Conservation (phyloP, 106 monocot species). For the Apostasia ramifera region DNA sequence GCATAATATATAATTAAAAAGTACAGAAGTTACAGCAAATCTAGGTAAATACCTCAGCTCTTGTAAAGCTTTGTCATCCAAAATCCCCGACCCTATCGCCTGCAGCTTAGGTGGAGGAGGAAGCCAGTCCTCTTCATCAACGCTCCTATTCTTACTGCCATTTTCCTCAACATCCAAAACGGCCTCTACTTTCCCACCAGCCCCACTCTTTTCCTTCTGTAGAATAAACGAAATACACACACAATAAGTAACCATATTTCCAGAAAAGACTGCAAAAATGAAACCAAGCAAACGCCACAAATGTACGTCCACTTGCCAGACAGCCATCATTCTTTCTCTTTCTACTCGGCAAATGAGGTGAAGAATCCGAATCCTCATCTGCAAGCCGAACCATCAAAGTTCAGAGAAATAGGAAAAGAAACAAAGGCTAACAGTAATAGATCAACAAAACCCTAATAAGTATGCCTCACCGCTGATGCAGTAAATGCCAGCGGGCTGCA, state of each 20-base stretch:
- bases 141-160: conserved; percentile 5
- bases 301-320: neutral
- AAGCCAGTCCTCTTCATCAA: conserved; percentile 69
- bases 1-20: neutral
- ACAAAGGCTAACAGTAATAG: neutral
- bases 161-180: conserved; percentile 19
- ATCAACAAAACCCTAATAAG: neutral
- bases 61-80: conserved; percentile 39
- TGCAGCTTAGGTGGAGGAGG: conserved; percentile 36
- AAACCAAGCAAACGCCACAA: neutral
- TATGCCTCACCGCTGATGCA: conserved; percentile 32
- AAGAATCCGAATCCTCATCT: conserved; percentile 24
- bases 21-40: neutral
- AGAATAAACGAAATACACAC: neutral
- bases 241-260: neutral
- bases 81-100: neutral
- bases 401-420: neutral
- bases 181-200: conserved; percentile 2
- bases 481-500: conserved; percentile 42
- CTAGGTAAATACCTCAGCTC: conserved; percentile 50
- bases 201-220: conserved; percentile 7
- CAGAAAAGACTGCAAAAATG: neutral
- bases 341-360: neutral
- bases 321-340: conserved; percentile 9
- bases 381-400: neutral